Conservation (phyloP, 2,329 filamentous ascomycete species). For the Lachnellula occidentalis region DNA sequence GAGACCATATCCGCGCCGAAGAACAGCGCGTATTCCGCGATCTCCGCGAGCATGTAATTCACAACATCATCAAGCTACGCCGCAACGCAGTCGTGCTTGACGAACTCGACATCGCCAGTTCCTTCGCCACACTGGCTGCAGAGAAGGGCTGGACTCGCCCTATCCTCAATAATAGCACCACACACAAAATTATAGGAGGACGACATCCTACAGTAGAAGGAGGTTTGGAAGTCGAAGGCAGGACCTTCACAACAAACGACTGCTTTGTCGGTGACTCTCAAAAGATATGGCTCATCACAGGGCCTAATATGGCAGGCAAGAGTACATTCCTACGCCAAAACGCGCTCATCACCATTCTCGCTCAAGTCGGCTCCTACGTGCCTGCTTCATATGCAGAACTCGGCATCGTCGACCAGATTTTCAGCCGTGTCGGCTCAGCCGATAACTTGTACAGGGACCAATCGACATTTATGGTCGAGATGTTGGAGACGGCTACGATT, state of each 20-base stretch:
- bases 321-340: slow-evolving; percentile 95
- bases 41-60: slow-evolving; percentile 70
- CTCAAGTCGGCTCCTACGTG: slow-evolving; percentile 88
- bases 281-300: slow-evolving; percentile 61
- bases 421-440: slow-evolving; percentile 86
- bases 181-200: slow-evolving; percentile 76
- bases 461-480: slow-evolving; percentile 99
- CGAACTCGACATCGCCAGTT: slow-evolving; percentile 84
- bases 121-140: slow-evolving; percentile 72
- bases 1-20: slow-evolving; percentile 72
- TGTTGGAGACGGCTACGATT: slow-evolving; percentile 93
- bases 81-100: slow-evolving; percentile 89
- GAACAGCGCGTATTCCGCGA: slow-evolving; percentile 74
- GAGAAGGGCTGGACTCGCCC: slow-evolving; percentile 73
- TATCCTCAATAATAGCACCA: slow-evolving; percentile 56
- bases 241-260: slow-evolving; percentile 80
- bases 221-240: slow-evolving; percentile 71
- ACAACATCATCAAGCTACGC: slow-evolving; percentile 77
- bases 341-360: slow-evolving; percentile 87
- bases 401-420: slow-evolving; percentile 92
- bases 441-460: slow-evolving; percentile 94
- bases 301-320: slow-evolving; percentile 99
- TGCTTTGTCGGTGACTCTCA: slow-evolving; percentile 70
- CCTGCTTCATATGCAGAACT: slow-evolving; percentile 82
- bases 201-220: slow-evolving; percentile 89